phyloP scores from a whole-genome alignment of 2,329 filamentous ascomycete species.

The Aspergillus calidoustus region DNA sequence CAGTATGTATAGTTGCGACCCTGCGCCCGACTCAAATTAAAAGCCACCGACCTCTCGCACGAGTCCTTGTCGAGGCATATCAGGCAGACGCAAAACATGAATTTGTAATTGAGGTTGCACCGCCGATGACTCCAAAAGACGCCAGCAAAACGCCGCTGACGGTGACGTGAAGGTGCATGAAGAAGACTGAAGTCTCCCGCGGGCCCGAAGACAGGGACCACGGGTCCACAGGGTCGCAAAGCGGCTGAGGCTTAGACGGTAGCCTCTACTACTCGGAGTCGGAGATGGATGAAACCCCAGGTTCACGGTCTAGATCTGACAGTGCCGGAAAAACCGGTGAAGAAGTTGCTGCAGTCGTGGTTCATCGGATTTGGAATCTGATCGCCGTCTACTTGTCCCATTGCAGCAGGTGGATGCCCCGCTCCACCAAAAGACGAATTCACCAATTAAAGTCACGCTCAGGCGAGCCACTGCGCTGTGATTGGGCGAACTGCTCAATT shows the following conservation, averaged over 20 bases:
- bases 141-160: background rate
- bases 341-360: background rate
- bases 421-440: background rate
- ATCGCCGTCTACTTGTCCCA: background rate
- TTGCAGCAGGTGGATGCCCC: background rate
- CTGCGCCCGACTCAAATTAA: background rate
- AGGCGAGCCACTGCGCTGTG: no score
- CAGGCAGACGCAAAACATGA: background rate
- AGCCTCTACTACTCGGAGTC: background rate
- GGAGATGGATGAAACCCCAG: background rate
- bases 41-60: background rate
- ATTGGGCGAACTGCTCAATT: background rate
- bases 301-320: background rate
- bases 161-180: background rate
- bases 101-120: background rate
- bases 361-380: background rate
- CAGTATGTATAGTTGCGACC: background rate
- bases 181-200: no score
- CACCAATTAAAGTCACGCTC: background rate
- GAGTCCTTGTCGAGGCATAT: background rate
- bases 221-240: background rate
- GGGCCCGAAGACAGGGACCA: background rate
- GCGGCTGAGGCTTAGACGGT: background rate
- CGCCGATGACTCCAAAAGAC: background rate
- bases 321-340: background rate